Base-by-base conservation (phyloP, 2,329 filamentous ascomycete species). In the Cryphonectria japonica region DNA sequence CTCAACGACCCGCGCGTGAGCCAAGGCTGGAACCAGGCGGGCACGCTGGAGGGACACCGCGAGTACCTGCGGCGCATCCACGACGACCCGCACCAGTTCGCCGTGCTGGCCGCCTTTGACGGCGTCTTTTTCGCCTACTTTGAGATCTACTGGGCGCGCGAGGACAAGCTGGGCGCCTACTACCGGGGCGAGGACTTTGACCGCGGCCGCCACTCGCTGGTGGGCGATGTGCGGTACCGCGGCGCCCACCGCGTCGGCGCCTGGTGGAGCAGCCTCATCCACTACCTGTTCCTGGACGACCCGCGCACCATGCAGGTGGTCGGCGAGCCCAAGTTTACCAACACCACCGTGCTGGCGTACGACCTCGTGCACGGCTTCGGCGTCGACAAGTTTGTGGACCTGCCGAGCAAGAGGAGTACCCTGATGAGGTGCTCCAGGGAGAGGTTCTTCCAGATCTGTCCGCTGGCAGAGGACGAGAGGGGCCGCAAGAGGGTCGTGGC, bases 1-100 rank as follows among this genome's bases (percentile, higher is more conserved):
- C 92, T 94, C 81, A 95, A 95, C 77, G 92, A 95, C 77, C 92
- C 92, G 67, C 91, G 93, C 66, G 93, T 95, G 43, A 91, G 91
- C 4, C 88, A 91, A 77, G 92, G 92, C 4, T 95, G 93, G 93
- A 93, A 93, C 77, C 89, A 93, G 82, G 92, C 91, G 1, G 93
- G 92, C 43, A 92, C 91, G 1, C 80, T 93, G 64, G 92, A 93
- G 41, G 86, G 94, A 79, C 93, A 95, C 79, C 86, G 88, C 72
- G 86, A 89, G 76, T 95, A 95, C 79, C 85, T 94, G 67, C 85
- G 87, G 41, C 87, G 87, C 74, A 85, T 92, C 69, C 89, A 93
- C 76, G 86, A 88, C 61, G 92, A 95, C 78, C 88, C 91, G 39
- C 92, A 95, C 79, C 88, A 91, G 73, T 82, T 94, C 67, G 88